Percentiles rank a stretch among this genome's conserved stretches.
Conservation (phyloP, 164 flowering plant species). For the Annona squamosa region DNA sequence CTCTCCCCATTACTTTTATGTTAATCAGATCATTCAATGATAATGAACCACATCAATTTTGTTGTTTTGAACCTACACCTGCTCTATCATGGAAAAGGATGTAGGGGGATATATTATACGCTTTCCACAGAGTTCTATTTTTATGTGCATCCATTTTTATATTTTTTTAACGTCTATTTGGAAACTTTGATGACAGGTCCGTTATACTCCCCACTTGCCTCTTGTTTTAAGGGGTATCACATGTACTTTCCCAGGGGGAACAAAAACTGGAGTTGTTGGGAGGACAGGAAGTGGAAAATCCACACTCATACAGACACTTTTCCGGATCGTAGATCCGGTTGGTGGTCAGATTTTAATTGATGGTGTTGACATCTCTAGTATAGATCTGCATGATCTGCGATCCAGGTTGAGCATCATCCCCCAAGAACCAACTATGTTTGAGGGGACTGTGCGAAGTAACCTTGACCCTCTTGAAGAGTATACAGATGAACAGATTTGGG, state of each 20-base stretch:
- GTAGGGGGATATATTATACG: no score
- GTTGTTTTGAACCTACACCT: no score
- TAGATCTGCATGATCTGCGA: slow-evolving; percentile 40
- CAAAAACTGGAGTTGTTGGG: slow-evolving; percentile 38
- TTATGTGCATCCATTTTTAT: background rate
- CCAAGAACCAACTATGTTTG: slow-evolving; percentile 45
- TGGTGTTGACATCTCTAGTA: slow-evolving; percentile 27
- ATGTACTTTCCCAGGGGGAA: slow-evolving; percentile 32
- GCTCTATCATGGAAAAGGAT: no score
- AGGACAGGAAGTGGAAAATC: slow-evolving; percentile 47
- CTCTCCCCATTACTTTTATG: no score
- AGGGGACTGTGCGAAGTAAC: slow-evolving; percentile 34
- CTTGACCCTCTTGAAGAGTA: slow-evolving; percentile 39
- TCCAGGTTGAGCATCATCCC: slow-evolving; percentile 42
- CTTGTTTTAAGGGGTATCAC: slow-evolving; percentile 32
- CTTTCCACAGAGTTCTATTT: no score
- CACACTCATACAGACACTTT: slow-evolving; percentile 36
- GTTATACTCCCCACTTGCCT: slow-evolving; percentile 43
- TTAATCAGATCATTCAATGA: no score
- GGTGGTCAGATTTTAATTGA: slow-evolving; percentile 33
- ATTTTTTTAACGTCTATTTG: background rate
- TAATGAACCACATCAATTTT: no score
- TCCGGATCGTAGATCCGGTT: slow-evolving; percentile 38
- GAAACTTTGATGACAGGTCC: slow-evolving; percentile 20
- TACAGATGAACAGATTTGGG: slow-evolving; percentile 43